phyloP scores from a whole-genome alignment of 2,329 filamentous ascomycete species.

The Claviceps citrina region DNA sequence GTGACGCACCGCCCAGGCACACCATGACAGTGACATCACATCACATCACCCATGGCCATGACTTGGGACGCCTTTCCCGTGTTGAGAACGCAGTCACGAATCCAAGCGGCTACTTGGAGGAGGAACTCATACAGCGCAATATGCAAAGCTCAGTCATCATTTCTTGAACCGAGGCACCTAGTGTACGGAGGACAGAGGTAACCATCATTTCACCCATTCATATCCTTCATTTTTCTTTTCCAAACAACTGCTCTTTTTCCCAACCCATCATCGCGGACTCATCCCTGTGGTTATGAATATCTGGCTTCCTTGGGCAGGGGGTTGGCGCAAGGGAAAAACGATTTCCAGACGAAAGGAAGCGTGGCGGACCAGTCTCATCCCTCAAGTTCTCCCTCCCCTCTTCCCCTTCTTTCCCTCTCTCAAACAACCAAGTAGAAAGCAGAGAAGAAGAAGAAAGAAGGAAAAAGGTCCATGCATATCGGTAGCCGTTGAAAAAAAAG shows the following conservation, averaged over 20 bases:
- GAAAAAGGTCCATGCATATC: not conserved
- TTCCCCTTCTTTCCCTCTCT: not conserved
- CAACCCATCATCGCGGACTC: not conserved
- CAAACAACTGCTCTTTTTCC: not conserved
- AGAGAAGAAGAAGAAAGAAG: not conserved
- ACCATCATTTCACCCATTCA: conserved; percentile 9
- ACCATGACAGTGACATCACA: no score
- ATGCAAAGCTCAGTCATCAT: conserved; percentile 12
- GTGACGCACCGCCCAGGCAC: no score
- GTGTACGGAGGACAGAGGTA: conserved; percentile 15
- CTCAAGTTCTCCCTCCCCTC: not conserved
- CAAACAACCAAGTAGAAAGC: not conserved
- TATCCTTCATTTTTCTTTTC: conserved; percentile 7
- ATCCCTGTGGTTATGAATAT: not conserved
- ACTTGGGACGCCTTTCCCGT: no score
- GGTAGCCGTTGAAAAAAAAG: not conserved
- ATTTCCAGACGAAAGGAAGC: not conserved
- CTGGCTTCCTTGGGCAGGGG: not conserved
- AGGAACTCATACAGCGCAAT: no score
- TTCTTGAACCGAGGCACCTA: conserved; percentile 10
- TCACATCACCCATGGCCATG: no score
- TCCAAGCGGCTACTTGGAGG: no score
- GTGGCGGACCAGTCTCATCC: not conserved
- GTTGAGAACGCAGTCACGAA: no score
- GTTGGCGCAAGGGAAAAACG: not conserved